A percentile compares a stretch with the other conserved stretches of the same genome.
These are phyloP conservation scores for Stereum hirsutum DNA, from an alignment of 1,284 basidiomycete species.

Conservation along the genomic window DNA sequence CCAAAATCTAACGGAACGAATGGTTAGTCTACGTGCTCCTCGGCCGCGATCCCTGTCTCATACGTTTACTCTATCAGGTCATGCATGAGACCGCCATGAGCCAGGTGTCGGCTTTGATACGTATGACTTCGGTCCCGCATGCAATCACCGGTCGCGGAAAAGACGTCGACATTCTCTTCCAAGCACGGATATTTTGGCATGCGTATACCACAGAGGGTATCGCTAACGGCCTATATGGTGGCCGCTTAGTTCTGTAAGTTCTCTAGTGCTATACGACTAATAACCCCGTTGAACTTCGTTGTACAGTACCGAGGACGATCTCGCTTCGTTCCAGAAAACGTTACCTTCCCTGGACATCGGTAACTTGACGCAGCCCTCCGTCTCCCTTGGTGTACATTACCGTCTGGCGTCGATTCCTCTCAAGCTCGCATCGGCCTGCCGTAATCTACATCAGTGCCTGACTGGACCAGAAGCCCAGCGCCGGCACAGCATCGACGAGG, in stretches of 20 bases:
- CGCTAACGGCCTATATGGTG: constrained; percentile 69
- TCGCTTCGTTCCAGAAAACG: constrained; percentile 57
- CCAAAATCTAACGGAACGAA: constrained; percentile 39
- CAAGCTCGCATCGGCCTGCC: constrained; percentile 61
- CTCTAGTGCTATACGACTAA: no score
- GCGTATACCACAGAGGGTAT: constrained; percentile 77
- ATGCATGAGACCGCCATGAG: constrained; percentile 56
- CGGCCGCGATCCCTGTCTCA: neutral
- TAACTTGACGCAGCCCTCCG: constrained; percentile 23
- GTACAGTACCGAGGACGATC: constrained; percentile 54
- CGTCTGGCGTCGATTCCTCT: constrained; percentile 55
- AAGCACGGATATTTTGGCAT: constrained; percentile 81
- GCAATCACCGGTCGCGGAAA: constrained; percentile 41
- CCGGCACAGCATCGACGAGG: constrained; percentile 48
- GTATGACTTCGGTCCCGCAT: constrained; percentile 32
- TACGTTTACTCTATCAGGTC: constrained; percentile 18
- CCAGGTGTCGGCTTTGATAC: constrained; percentile 68
- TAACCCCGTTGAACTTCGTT: constrained; percentile 5
- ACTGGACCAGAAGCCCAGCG: constrained; percentile 66
- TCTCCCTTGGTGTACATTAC: constrained; percentile 27
- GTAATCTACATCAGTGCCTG: constrained; percentile 64
- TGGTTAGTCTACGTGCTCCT: constrained; percentile 25
- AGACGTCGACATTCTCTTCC: constrained; percentile 52
- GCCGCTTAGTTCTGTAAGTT: constrained; percentile 64
- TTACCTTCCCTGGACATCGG: constrained; percentile 35